A percentile compares a stretch with the other conserved stretches of the same genome.
Evolutionary conservation across 129 eudicot species (phyloP).

Genomic region (carrot (Daucus carota)): DNA sequence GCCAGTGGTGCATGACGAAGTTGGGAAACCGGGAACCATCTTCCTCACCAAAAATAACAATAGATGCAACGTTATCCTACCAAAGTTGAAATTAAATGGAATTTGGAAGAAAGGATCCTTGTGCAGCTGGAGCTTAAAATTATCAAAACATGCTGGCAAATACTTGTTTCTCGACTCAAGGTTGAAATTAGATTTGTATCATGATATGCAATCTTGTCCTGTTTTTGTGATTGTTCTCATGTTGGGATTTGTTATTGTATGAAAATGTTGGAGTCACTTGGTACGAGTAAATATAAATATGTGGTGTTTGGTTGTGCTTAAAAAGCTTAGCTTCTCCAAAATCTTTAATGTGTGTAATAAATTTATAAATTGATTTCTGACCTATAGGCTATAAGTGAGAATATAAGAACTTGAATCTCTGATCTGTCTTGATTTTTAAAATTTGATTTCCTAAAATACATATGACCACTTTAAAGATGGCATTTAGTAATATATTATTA

Average conservation of each 20-base stretch:
- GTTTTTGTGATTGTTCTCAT: neutral
- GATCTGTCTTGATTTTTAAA: too few species aligned
- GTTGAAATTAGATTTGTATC: conserved; percentile 14
- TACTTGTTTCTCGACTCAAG: conserved; percentile 11
- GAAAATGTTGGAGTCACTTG: neutral
- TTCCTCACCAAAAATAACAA: conserved; percentile 8
- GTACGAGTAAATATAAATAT: neutral
- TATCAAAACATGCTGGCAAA: neutral
- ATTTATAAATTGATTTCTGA: too few species aligned
- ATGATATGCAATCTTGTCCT: conserved; percentile 5
- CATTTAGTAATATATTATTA: too few species aligned
- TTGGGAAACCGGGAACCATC: neutral
- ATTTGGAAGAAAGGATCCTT: conserved; percentile 6
- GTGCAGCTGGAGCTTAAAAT: conserved; percentile 11
- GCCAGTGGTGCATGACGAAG: conserved; percentile 67
- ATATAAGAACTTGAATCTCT: too few species aligned
- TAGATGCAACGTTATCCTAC: conserved; percentile 19
- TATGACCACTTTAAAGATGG: too few species aligned
- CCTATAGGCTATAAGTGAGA: too few species aligned
- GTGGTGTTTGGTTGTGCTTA: too few species aligned
- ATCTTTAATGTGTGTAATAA: too few species aligned
- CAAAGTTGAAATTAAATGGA: neutral
- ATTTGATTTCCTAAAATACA: too few species aligned
- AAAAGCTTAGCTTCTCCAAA: too few species aligned
- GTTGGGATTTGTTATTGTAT: neutral